Evolutionary conservation across 2,329 filamentous ascomycete genomes (phyloP).

Genomic region (Trichoderma brevicompactum): DNA sequence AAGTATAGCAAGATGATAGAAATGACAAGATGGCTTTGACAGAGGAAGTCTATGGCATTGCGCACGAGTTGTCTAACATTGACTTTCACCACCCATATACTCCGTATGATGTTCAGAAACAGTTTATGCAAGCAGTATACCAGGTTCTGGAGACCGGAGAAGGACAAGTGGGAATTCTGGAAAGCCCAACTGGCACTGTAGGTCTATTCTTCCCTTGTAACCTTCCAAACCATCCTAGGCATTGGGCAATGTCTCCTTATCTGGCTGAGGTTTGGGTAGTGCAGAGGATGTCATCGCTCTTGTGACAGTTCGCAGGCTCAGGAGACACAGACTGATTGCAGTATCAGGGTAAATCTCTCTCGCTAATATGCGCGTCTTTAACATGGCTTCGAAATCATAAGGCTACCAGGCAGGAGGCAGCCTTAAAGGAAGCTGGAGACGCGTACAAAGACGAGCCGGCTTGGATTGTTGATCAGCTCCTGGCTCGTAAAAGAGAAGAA

Average conservation of each 20-base stretch:
- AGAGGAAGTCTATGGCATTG: constrained; percentile 31
- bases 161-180: constrained; percentile 83
- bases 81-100: constrained; percentile 87
- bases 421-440: constrained; percentile 49
- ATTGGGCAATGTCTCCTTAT: not conserved
- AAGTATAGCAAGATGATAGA: not conserved
- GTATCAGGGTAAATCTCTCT: constrained; percentile 82
- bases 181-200: constrained; percentile 86
- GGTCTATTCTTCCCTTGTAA: constrained; percentile 31
- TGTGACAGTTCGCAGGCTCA: not conserved
- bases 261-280: not conserved
- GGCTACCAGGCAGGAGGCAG: constrained; percentile 59
- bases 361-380: constrained; percentile 83
- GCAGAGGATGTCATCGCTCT: not conserved
- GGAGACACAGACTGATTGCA: constrained; percentile 4
- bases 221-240: not conserved
- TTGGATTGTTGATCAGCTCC: constrained; percentile 82
- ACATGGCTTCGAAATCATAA: constrained; percentile 92
- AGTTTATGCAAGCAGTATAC: constrained; percentile 88
- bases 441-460: constrained; percentile 70
- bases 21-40: constrained; percentile 28
- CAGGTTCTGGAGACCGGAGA: constrained; percentile 70
- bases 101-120: constrained; percentile 83
- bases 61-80: constrained; percentile 40
- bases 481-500: constrained; percentile 68